Conservation (phyloP, 169 alveolate species). For the Theileria sp. region DNA sequence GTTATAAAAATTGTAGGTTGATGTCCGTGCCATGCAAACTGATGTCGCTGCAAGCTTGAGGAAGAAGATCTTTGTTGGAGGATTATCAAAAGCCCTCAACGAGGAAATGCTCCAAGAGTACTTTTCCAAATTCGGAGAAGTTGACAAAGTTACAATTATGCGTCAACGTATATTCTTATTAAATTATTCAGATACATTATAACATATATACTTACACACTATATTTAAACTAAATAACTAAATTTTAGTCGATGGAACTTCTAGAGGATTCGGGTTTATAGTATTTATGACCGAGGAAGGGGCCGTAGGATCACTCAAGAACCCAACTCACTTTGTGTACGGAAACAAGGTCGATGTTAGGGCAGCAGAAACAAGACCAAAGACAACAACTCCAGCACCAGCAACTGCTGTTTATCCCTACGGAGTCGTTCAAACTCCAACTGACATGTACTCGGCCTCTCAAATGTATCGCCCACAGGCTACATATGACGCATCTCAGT, state of each 20-base stretch:
- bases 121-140: constrained; percentile 44
- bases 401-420: constrained; percentile 6
- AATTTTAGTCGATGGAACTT: constrained; percentile 53
- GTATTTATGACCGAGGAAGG: constrained; percentile 51
- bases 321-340: constrained; percentile 62
- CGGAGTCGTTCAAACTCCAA: constrained; percentile 13
- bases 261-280: constrained; percentile 64
- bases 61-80: constrained; percentile 64
- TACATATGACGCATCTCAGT: constrained; percentile 30
- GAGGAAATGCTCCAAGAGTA: constrained; percentile 63
- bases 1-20: constrained; percentile 34
- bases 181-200: too few relatives aligned
- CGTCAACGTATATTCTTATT: constrained; percentile 29
- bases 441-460: constrained; percentile 15
- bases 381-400: background rate
- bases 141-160: constrained; percentile 61
- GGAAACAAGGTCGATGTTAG: constrained; percentile 63
- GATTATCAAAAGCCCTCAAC: constrained; percentile 50
- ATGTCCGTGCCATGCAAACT: constrained; percentile 54
- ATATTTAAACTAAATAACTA: background rate
- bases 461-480: constrained; percentile 20
- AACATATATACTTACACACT: background rate
- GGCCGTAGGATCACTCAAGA: constrained; percentile 34
- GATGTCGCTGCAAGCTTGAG: constrained; percentile 39
- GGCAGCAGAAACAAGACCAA: constrained; percentile 58